Evolutionary conservation across 1,284 basidiomycete genomes (phyloP), one percentile per base, ranked within the genome.

Genomic region (Malassezia vespertilionis): DNA sequence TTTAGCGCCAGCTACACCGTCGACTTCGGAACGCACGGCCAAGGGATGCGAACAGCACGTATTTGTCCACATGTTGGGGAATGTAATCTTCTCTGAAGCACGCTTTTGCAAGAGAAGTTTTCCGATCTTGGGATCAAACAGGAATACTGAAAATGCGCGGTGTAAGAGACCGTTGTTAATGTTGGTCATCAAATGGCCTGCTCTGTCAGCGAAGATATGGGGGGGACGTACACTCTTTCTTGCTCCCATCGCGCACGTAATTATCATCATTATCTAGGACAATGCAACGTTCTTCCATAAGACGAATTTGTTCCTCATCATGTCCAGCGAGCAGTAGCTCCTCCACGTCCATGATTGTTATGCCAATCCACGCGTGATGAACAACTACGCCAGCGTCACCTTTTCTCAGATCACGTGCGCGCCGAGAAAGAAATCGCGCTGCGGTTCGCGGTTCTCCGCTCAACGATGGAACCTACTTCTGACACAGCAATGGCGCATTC

Each of bases 21-120:
- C 70, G 47, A 90, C 84, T 74, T 97, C 93, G 57, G 85, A 82
- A 54, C 72, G 72, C 58, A 76, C 75, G 33, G 74, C 74, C 44
- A 99, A 76, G 14, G 93, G 93, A 69, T 97, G 93, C 24, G 87
- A 93, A 75, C 93, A 97, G 73, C 93, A 99, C 3, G 93, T 97
- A 74, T 99, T 99, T 32, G 93, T 99, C 93, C 93, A 99, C 87
- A 96, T 90, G 70, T 86, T 81, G 2, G 93, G 93, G 76, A 99
- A 99, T 2, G 93, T 99, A 69, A 99, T 99, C 77, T 99, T 99
- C 76, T 96, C 90, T 21, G 81, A 77, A 9, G 93, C 93, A 34
- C 93, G 79, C 71, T 88, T 86, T 72, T 99, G 93, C 30, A 99
- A 78, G 15, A 99, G 77, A n/a, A 99, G 78, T 71, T 84, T 86